Evolutionary conservation across 768 basidiomycete species (phyloP).

Genomic region (Lentinula guzmanii): DNA sequence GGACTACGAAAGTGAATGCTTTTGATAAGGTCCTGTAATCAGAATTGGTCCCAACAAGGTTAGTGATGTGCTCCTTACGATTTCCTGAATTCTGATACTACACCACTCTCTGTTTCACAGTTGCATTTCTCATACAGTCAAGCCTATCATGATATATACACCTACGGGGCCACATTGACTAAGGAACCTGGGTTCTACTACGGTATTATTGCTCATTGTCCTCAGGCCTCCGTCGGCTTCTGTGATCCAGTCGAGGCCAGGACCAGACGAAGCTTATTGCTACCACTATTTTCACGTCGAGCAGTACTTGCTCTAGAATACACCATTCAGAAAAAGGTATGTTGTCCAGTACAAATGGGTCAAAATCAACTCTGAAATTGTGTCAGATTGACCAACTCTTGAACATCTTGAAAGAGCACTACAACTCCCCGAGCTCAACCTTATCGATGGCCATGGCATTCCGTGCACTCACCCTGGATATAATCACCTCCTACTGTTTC

Average conservation of each 20-base stretch:
- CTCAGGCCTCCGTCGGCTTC: slow-evolving; percentile 28
- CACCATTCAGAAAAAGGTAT: slow-evolving; percentile 1
- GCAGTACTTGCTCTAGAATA: slow-evolving; percentile 21
- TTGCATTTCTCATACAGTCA: slow-evolving; percentile 30
- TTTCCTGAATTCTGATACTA: neutral
- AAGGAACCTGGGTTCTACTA: slow-evolving; percentile 33
- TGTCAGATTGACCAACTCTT: slow-evolving; percentile 27
- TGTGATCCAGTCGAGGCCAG: slow-evolving; percentile 27
- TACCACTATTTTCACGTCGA: slow-evolving; percentile 31
- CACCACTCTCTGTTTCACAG: slow-evolving; percentile 14
- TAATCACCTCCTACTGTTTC: slow-evolving; percentile 37
- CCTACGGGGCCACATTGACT: slow-evolving; percentile 25
- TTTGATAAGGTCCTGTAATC: slow-evolving; percentile 26
- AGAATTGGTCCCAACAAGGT: slow-evolving; percentile 36
- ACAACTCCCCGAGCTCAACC: slow-evolving; percentile 13
- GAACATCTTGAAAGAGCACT: slow-evolving; percentile 9
- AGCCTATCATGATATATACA: slow-evolving; percentile 29
- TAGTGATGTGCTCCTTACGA: neutral
- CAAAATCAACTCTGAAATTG: neutral
- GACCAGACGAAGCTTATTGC: slow-evolving; percentile 22
- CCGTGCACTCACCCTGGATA: slow-evolving; percentile 34
- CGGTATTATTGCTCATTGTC: slow-evolving; percentile 24
- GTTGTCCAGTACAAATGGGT: neutral
- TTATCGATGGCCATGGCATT: slow-evolving; percentile 34
- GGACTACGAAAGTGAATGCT: neutral